Conservation (phyloP, 2,329 filamentous ascomycete genomes). For the Cucurbitaria berberidis region DNA sequence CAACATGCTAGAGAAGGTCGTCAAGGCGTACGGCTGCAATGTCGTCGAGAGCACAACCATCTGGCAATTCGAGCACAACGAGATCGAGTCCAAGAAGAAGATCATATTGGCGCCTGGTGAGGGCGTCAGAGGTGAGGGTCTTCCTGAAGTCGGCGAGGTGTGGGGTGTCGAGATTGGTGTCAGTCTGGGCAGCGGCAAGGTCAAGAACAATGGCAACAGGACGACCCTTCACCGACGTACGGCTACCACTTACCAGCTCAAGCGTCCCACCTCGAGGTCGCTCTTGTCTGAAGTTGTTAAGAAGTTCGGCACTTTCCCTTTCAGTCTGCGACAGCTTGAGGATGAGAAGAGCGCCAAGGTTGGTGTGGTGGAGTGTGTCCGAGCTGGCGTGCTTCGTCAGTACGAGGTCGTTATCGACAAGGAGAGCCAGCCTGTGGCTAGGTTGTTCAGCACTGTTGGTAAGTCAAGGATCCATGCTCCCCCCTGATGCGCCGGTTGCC, state of each 20-base stretch:
- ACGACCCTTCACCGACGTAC: slow-evolving; percentile 93
- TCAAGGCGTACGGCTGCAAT: slow-evolving; percentile 87
- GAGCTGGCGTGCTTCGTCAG: slow-evolving; percentile 88
- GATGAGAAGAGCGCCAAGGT: slow-evolving; percentile 96
- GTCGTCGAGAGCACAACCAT: slow-evolving; percentile 97
- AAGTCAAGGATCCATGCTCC: slow-evolving; percentile 59
- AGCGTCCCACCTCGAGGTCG: slow-evolving; percentile 91
- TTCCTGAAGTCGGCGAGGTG: slow-evolving; percentile 87
- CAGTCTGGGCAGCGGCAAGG: slow-evolving; percentile 88
- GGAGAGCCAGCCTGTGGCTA: slow-evolving; percentile 81
- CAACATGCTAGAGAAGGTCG: slow-evolving; percentile 85
- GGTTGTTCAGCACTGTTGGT: slow-evolving; percentile 92
- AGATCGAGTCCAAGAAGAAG: slow-evolving; percentile 98
- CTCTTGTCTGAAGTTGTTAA: slow-evolving; percentile 93
- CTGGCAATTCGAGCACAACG: slow-evolving; percentile 95
- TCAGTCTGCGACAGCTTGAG: slow-evolving; percentile 94
- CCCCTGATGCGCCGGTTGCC: not conserved
- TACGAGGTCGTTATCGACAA: slow-evolving; percentile 97
- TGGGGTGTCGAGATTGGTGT: slow-evolving; percentile 98
- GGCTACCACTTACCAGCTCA: slow-evolving; percentile 87
- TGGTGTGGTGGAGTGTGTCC: slow-evolving; percentile 95
- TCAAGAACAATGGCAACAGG: slow-evolving; percentile 86
- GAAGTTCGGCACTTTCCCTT: slow-evolving; percentile 97
- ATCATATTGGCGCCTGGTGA: slow-evolving; percentile 89
- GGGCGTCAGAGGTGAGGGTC: slow-evolving; percentile 87